A percentile compares a stretch with the other conserved stretches of the same genome.
Evolutionary conservation across 2,329 filamentous ascomycete genomes (phyloP).

Genomic region (Calonectria pauciramosa): DNA sequence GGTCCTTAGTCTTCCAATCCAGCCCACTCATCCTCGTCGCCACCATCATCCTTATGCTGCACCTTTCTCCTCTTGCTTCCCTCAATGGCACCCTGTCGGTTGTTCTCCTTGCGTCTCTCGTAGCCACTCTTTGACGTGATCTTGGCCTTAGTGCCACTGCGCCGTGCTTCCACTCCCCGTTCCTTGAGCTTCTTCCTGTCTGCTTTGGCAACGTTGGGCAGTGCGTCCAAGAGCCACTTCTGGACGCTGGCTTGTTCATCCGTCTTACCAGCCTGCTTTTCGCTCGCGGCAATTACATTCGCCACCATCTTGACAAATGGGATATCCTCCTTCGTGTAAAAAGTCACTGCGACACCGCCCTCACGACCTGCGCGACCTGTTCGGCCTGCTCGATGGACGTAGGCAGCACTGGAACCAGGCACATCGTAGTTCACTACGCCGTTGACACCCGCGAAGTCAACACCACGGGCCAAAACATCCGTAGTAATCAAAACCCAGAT

Average conservation of each 20-base stretch:
- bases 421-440: slow-evolving; percentile 98
- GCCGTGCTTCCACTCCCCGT: slow-evolving; percentile 82
- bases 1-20: slow-evolving; percentile 55
- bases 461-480: slow-evolving; percentile 89
- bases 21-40: slow-evolving; percentile 59
- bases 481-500: slow-evolving; percentile 98
- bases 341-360: slow-evolving; percentile 91
- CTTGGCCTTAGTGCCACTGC: slow-evolving; percentile 63
- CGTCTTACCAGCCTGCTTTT: slow-evolving; percentile 74
- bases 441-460: slow-evolving; percentile 96
- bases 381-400: slow-evolving; percentile 93
- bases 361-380: slow-evolving; percentile 90
- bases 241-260: slow-evolving; percentile 73
- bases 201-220: slow-evolving; percentile 87
- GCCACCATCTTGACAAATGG: slow-evolving; percentile 90
- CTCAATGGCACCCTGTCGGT: slow-evolving; percentile 72
- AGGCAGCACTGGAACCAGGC: slow-evolving; percentile 88
- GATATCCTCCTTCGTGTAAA: slow-evolving; percentile 96
- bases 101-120: slow-evolving; percentile 78
- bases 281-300: slow-evolving; percentile 89
- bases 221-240: slow-evolving; percentile 88
- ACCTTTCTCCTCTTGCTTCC: slow-evolving; percentile 70
- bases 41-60: slow-evolving; percentile 42
- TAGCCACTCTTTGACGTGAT: slow-evolving; percentile 90
- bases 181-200: slow-evolving; percentile 87